Evolutionary conservation across 352 stramenopile species (phyloP), one percentile per base, ranked within the genome.

Genomic region (Phytopythium vexans): DNA sequence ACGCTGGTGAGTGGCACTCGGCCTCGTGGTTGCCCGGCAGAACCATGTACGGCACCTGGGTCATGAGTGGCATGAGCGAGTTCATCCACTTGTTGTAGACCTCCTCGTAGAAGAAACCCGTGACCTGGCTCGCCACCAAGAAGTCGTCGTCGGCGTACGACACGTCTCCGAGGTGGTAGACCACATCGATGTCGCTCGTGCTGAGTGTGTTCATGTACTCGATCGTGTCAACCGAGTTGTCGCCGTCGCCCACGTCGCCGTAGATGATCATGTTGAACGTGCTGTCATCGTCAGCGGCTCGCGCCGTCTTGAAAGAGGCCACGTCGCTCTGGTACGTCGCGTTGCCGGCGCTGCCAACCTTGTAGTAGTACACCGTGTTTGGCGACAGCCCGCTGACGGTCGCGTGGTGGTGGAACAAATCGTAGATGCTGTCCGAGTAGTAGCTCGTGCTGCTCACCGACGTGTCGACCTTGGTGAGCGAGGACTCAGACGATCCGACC

Each of bases 21-120:
- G 70, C 67, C 39, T 82, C 75, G 62, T 95, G 86, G 52, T 92
- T 92, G 15, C 83, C 81, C 3, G 73, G 58, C 4, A 69, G 41
- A 14, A 83, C 70, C 74, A 91, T 91, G 67, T 88, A 92, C 6
- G 83, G 79, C 48, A 85, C 48, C 16, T 51, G 16, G 4, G 38
- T 53, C 71, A 72, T 77, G 10, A 62, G 33, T 1, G 68, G 59
- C 14, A 70, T 39, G 33, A 88, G 43, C 16, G 52, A 49, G 21
- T 76, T 71, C 75, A 90, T 84, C 60, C 62, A 94, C 33, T 68
- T 59, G 62, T 94, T 87, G 57, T 80, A 92, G 21, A 51, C 58
- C 42, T 72, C 56, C 39, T 74, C 62, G 32, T 74, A 74, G 48
- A 68, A 74, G 48, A 73, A 75, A 10, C 59, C 62, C 2, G 68